Conservation (phyloP, 2,329 filamentous ascomycete genomes). For the Fusarium sp. region DNA sequence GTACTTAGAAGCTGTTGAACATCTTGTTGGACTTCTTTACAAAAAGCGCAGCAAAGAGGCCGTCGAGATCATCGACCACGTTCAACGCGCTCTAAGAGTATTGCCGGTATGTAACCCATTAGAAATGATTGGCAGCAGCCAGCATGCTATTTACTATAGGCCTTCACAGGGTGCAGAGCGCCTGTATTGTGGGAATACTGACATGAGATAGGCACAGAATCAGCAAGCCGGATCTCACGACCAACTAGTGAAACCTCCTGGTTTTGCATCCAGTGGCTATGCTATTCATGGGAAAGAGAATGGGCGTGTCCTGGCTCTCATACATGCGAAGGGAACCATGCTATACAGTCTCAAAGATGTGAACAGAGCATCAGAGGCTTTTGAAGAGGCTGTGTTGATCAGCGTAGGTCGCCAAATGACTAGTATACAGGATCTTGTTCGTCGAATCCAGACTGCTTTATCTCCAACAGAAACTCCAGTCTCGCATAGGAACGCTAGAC, state of each 20-base stretch:
- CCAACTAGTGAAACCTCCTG: conserved; percentile 35
- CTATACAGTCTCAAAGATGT: conserved; percentile 90
- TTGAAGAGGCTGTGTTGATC: conserved; percentile 94
- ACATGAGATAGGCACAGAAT: conserved; percentile 39
- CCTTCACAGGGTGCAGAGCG: conserved; percentile 7
- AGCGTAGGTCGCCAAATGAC: conserved; percentile 77
- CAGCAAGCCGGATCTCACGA: conserved; percentile 33
- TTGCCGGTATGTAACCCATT: conserved; percentile 21
- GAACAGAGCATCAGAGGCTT: conserved; percentile 81
- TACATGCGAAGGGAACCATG: conserved; percentile 99
- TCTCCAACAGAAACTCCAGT: conserved; percentile 47
- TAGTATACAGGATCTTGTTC: conserved; percentile 82
- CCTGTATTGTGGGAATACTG: conserved; percentile 31
- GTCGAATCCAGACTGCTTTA: conserved; percentile 78
- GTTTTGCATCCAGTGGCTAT: conserved; percentile 69
- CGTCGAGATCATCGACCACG: conserved; percentile 84
- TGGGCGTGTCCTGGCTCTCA: conserved; percentile 88
- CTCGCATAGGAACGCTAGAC: conserved; percentile 17
- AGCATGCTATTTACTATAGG: conserved; percentile 15
- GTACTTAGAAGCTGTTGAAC: conserved; percentile 95
- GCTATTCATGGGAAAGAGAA: conserved; percentile 87
- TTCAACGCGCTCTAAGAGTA: conserved; percentile 77
- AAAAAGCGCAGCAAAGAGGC: conserved; percentile 86
- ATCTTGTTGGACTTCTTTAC: conserved; percentile 89
- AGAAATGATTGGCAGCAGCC: not conserved